Conservation (phyloP, 306 rosid species). For the Vigna reflexopilosa region DNA sequence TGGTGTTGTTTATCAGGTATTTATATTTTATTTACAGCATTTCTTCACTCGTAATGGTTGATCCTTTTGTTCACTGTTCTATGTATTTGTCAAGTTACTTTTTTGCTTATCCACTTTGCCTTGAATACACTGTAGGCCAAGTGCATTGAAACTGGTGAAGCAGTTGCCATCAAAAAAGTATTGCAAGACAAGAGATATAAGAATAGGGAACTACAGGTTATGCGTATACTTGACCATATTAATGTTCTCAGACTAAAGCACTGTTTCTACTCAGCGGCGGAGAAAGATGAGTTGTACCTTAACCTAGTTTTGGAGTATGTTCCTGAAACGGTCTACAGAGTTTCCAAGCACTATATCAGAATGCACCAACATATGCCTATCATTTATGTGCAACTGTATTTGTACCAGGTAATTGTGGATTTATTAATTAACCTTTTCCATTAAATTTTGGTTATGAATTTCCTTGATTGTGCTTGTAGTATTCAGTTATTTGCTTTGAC, state of each 20-base stretch:
- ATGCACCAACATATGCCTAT: slow-evolving; percentile 77
- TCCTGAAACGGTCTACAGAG: slow-evolving; percentile 88
- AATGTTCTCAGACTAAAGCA: slow-evolving; percentile 82
- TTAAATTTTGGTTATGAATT: neutral
- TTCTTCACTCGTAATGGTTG: neutral
- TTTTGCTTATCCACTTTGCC: slow-evolving; percentile 15
- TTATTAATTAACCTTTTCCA: neutral
- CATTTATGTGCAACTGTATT: slow-evolving; percentile 75
- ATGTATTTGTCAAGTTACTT: slow-evolving; percentile 11
- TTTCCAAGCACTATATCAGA: slow-evolving; percentile 81
- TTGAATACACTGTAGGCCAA: slow-evolving; percentile 66
- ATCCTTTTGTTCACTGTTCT: slow-evolving; percentile 15
- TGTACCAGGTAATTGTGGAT: slow-evolving; percentile 70
- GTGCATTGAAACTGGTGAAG: slow-evolving; percentile 85
- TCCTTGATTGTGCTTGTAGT: neutral
- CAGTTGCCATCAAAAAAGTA: slow-evolving; percentile 91
- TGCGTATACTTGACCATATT: slow-evolving; percentile 85
- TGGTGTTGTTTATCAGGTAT: slow-evolving; percentile 98
- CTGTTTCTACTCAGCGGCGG: slow-evolving; percentile 85
- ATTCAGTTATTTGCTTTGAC: slow-evolving; percentile 13
- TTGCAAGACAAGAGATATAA: slow-evolving; percentile 95
- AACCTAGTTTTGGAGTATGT: slow-evolving; percentile 92
- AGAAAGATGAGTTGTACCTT: slow-evolving; percentile 86
- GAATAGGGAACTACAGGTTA: slow-evolving; percentile 90
- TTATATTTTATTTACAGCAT: slow-evolving; percentile 29